Evolutionary conservation across 176 grass and related monocot genomes (phyloP), one percentile per base, ranked within the genome.

Genomic region (Puya raimondii): DNA sequence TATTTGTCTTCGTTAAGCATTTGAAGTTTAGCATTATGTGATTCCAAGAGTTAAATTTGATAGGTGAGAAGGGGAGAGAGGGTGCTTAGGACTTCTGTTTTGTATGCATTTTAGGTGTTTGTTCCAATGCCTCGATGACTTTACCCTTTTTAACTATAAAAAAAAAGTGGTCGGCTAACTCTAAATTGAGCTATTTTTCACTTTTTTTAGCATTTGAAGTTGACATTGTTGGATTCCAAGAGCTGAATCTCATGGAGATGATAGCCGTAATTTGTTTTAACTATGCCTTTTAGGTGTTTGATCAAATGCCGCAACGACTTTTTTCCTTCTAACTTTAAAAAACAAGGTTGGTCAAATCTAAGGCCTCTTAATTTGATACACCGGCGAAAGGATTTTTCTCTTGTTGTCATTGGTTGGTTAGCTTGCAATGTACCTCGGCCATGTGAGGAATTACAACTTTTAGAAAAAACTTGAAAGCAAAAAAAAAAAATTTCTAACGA

Each of bases 111-210:
- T 42, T 42, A 63, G 67, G 2, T 64, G 76, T 71, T 76, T 76
- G 73, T n/a, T 29, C 14, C 21, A 77, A 77, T 69, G 65, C 64
- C 50, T 57, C 12, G 1, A 47, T 11, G 74, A 53, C 54, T 76
- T 53, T 23, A 29, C 14, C 48, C 13, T 42, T 42, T 42, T 42
- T 42, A 42, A 7, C 4, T 42, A 42, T 42, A 42, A 6, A 42
- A 42, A 42, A 8, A 42, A 7, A 42, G 4, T 42, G 33, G 33
- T 42, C 5, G 33, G 33, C 33, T 6, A 42, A 42, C 33, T 42
- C 4, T 42, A 7, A 42, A 42, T 42, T 42, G 33, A 42, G 33
- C 33, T 42, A 42, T 42, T 42, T 42, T 7, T 42, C 33, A 42
- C 33, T 42, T 42, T 42, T 42, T 42, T 4, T 42, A 42, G 5